Percentiles rank a stretch among this genome's conserved stretches.
Evolutionary conservation across 495 filamentous ascomycete species (phyloP).

Genomic region (Baudoinia panamericana): DNA sequence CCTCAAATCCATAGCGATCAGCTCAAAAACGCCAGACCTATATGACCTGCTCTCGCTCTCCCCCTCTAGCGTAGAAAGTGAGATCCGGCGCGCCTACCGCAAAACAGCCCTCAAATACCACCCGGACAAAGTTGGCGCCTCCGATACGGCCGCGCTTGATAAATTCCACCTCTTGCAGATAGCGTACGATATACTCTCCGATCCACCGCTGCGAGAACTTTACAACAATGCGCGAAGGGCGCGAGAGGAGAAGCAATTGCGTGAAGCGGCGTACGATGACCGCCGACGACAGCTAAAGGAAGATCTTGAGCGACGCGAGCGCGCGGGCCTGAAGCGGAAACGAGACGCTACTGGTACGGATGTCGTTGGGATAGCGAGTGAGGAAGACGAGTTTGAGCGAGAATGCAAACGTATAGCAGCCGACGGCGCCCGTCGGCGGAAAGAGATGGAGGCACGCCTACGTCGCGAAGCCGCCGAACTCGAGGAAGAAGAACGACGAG

Average conservation of each 20-base stretch:
- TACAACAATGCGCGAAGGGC: constrained; percentile 61
- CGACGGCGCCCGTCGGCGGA: constrained; percentile 39
- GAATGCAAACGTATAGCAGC: constrained; percentile 52
- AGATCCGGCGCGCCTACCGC: constrained; percentile 78
- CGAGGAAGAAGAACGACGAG: constrained; percentile 2
- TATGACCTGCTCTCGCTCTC: constrained; percentile 68
- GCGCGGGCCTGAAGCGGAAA: constrained; percentile 38
- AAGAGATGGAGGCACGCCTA: constrained; percentile 27
- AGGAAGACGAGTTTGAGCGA: constrained; percentile 44
- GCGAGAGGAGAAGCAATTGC: constrained; percentile 44
- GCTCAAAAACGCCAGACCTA: constrained; percentile 44
- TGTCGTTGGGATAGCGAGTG: no score
- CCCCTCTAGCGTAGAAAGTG: constrained; percentile 47
- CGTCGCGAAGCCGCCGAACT: constrained; percentile 16
- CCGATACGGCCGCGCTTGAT: constrained; percentile 46
- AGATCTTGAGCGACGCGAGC: constrained; percentile 56
- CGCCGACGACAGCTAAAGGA: constrained; percentile 60
- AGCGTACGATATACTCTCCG: constrained; percentile 58
- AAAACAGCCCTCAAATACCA: constrained; percentile 82
- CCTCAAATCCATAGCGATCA: constrained; percentile 10
- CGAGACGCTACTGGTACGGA: constrained; percentile 35
- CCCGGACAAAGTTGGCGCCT: constrained; percentile 59
- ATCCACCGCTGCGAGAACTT: constrained; percentile 44
- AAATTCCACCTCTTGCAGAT: constrained; percentile 64
- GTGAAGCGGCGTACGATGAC: constrained; percentile 52